Conservation (phyloP, 768 basidiomycete species). For the Collybia mongolica region DNA sequence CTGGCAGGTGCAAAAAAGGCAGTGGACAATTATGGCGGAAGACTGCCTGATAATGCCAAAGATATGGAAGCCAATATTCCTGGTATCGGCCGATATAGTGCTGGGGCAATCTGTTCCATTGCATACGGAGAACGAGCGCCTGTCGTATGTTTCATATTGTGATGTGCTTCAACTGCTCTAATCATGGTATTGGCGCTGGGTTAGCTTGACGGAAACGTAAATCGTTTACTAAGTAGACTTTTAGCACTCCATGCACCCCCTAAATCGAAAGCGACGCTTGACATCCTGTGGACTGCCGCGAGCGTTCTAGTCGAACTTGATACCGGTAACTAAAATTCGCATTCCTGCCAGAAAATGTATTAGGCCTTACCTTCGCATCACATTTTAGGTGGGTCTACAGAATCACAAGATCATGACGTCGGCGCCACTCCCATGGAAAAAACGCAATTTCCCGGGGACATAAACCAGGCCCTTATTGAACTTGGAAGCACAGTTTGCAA, state of each 20-base stretch:
- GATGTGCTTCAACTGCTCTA: constrained; percentile 1
- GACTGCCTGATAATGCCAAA: constrained; percentile 75
- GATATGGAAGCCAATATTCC: constrained; percentile 83
- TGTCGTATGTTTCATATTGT: constrained; percentile 56
- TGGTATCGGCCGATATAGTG: constrained; percentile 88
- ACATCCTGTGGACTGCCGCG: constrained; percentile 83
- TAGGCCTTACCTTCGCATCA: not conserved
- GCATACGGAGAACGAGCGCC: constrained; percentile 83
- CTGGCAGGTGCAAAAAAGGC: constrained; percentile 83
- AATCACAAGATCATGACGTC: not conserved
- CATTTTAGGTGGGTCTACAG: not conserved
- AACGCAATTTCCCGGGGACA: constrained; percentile 65
- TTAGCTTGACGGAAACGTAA: constrained; percentile 89
- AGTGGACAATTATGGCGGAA: constrained; percentile 61
- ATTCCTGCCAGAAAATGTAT: not conserved
- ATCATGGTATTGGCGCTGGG: constrained; percentile 4
- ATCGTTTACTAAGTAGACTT: constrained; percentile 79
- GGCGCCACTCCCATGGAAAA: constrained; percentile 3
- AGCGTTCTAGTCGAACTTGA: constrained; percentile 54
- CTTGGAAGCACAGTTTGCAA: constrained; percentile 93
- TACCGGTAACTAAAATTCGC: constrained; percentile 11
- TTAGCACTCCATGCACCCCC: constrained; percentile 81
- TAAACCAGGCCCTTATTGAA: constrained; percentile 94
- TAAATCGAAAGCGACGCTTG: constrained; percentile 74
- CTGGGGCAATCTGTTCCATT: constrained; percentile 83